phyloP scores from a whole-genome alignment of 139 green algal genomes.

The Auxenochlorella pyrenoidosa region DNA sequence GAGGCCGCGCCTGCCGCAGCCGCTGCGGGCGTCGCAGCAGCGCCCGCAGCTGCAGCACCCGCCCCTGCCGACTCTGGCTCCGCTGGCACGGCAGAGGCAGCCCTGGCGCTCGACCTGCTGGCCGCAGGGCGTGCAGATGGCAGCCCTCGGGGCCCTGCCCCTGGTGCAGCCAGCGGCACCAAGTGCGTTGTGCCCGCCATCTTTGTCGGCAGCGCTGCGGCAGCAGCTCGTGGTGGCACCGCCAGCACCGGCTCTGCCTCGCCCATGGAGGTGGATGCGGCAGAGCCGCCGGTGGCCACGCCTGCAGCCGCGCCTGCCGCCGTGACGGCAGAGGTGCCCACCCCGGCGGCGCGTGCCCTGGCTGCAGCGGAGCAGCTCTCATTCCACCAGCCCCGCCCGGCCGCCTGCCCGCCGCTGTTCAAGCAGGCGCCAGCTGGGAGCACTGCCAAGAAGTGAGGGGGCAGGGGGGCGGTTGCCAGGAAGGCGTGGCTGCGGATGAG shows the following conservation, averaged over 20 bases:
- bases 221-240: too few relatives aligned
- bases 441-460: neutral
- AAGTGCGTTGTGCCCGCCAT: too few relatives aligned
- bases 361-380: constrained; percentile 3
- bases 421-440: neutral
- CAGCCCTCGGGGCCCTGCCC: too few relatives aligned
- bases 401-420: constrained; percentile 40
- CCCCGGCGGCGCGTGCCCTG: neutral
- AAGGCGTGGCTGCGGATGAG: too few relatives aligned
- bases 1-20: neutral
- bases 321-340: neutral
- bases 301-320: neutral
- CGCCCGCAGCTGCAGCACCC: neutral
- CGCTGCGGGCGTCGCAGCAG: neutral
- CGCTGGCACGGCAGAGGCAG: neutral
- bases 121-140: neutral
- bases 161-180: too few relatives aligned
- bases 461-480: too few relatives aligned
- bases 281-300: neutral
- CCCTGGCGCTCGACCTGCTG: neutral
- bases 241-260: neutral
- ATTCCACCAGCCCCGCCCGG: constrained; percentile 26
- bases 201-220: too few relatives aligned
- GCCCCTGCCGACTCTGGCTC: neutral
- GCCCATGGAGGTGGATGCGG: neutral